Conservation (phyloP, 176 grass and related monocot genomes). For the Carex myosuroides region DNA sequence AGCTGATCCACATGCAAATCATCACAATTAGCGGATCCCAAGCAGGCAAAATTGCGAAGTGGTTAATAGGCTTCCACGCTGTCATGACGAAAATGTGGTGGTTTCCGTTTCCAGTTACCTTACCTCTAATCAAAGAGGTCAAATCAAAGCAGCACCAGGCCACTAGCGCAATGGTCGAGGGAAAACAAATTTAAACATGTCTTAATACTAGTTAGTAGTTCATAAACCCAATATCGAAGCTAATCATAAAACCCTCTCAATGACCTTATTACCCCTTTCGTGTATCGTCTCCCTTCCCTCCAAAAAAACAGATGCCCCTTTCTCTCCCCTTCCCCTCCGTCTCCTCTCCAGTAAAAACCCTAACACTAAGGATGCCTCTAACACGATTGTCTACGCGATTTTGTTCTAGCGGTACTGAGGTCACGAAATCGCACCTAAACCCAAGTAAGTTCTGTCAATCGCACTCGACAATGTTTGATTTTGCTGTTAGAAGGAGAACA, state of each 20-base stretch:
- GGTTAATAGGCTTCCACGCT: too few species aligned
- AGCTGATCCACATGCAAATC: too few species aligned
- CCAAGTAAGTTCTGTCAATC: neutral
- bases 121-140: too few species aligned
- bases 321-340: neutral
- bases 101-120: too few species aligned
- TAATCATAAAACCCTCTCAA: neutral
- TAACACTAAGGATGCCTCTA: conserved; percentile 18
- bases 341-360: conserved; percentile 14
- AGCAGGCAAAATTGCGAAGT: too few species aligned
- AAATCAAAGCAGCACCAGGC: too few species aligned
- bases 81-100: too few species aligned
- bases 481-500: neutral
- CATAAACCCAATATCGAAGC: neutral
- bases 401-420: neutral
- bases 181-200: neutral
- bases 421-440: neutral
- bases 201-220: neutral
- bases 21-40: too few species aligned
- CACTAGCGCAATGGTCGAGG: too few species aligned
- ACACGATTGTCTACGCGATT: neutral
- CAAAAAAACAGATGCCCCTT: conserved; percentile 13
- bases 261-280: too few species aligned
- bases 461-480: neutral
- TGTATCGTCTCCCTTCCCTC: conserved; percentile 10